These are phyloP conservation scores for Phytophthora cactorum DNA, from an alignment of 352 stramenopile species.

Conservation along the genomic window DNA sequence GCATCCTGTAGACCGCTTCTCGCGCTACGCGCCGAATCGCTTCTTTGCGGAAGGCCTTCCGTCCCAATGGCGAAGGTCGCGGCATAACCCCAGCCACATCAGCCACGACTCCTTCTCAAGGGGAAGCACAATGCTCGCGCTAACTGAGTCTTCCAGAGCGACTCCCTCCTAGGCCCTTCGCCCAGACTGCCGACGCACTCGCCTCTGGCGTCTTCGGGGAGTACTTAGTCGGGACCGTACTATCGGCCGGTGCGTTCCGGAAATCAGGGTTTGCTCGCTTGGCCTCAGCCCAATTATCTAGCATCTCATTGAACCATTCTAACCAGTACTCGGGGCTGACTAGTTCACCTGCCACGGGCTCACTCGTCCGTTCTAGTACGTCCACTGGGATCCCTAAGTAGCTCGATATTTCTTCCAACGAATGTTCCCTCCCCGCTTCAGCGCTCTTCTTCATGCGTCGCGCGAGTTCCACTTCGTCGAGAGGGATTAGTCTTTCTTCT, in stretches of 20 bases:
- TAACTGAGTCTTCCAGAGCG: too few relatives aligned
- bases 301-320: background rate
- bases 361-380: background rate
- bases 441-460: background rate
- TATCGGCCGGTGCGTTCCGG: too few relatives aligned
- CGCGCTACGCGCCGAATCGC: background rate
- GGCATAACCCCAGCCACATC: too few relatives aligned
- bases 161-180: too few relatives aligned
- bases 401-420: background rate
- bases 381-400: background rate
- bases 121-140: too few relatives aligned
- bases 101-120: too few relatives aligned
- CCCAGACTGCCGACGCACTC: too few relatives aligned
- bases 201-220: too few relatives aligned
- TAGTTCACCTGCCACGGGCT: background rate
- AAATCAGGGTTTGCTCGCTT: background rate
- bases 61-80: too few relatives aligned
- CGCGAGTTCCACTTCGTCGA: background rate
- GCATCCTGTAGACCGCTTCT: background rate
- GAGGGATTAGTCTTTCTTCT: background rate
- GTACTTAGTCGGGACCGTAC: too few relatives aligned
- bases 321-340: background rate
- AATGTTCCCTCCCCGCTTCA: background rate
- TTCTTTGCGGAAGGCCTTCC: too few relatives aligned
- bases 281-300: background rate